These are phyloP conservation scores for Chaetoceros muelleri DNA, from an alignment of 108 stramenopile species.

Conservation along the genomic window DNA sequence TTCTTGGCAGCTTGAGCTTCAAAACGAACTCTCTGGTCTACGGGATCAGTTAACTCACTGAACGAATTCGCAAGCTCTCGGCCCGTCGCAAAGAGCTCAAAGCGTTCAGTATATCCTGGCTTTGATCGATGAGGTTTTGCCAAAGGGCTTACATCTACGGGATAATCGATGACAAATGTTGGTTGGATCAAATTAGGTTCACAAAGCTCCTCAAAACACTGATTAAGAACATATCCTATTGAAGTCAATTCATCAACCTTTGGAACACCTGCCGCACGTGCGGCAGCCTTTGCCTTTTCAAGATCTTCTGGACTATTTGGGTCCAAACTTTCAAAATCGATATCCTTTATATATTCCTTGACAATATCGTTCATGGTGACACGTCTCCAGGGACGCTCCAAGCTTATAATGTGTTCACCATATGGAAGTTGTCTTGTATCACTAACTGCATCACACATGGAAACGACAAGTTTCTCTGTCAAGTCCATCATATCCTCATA, in stretches of 20 bases:
- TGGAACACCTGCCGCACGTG: constrained; percentile 58
- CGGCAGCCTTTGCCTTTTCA: constrained; percentile 60
- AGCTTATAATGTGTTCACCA: constrained; percentile 69
- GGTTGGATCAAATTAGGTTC: constrained; percentile 93
- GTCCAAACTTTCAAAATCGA: constrained; percentile 77
- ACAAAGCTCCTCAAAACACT: constrained; percentile 93
- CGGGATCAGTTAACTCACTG: constrained; percentile 96
- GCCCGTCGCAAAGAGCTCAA: constrained; percentile 95
- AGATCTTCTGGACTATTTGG: constrained; percentile 50
- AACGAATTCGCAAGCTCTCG: constrained; percentile 96
- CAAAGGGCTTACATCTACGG: constrained; percentile 93
- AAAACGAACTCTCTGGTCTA: constrained; percentile 91
- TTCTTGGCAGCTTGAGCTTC: constrained; percentile 93
- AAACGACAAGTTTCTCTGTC: constrained; percentile 77
- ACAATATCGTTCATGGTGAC: constrained; percentile 97
- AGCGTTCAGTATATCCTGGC: constrained; percentile 88
- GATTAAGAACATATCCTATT: constrained; percentile 88
- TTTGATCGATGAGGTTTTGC: constrained; percentile 94
- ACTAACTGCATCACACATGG: constrained; percentile 66
- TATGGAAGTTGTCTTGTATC: constrained; percentile 65
- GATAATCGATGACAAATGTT: constrained; percentile 98
- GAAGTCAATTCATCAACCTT: constrained; percentile 46
- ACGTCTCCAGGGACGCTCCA: constrained; percentile 89
- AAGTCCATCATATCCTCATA: constrained; percentile 96
- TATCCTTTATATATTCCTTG: constrained; percentile 78